These are phyloP conservation scores for Neoconidiobolus thromboides DNA, from an alignment of 371 early-diverging fungal species.

Conservation along the genomic window DNA sequence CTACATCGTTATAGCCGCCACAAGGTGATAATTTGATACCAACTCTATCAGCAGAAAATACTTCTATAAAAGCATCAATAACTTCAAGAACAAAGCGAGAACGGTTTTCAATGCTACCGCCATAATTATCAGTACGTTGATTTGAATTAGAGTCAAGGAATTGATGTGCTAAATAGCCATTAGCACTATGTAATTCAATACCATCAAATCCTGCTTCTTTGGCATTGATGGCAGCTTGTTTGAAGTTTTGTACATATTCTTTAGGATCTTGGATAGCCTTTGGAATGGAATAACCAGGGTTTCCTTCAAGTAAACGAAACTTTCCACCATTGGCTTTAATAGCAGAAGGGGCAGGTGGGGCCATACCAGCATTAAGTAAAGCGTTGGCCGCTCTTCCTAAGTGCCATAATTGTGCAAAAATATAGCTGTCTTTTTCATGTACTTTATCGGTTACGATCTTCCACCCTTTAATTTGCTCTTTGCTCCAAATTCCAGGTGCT, in stretches of 20 bases:
- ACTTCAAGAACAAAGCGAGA: slow-evolving; percentile 22
- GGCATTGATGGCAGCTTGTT: slow-evolving; percentile 3
- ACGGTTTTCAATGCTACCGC: slow-evolving; percentile 28
- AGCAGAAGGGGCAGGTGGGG: slow-evolving; percentile 7
- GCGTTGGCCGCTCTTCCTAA: slow-evolving; percentile 12
- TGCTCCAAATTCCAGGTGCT: slow-evolving; percentile 22
- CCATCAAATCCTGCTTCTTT: slow-evolving; percentile 35
- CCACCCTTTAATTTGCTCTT: slow-evolving; percentile 31
- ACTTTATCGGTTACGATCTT: slow-evolving; percentile 29
- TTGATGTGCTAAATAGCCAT: slow-evolving; percentile 37
- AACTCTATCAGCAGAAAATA: slow-evolving; percentile 53
- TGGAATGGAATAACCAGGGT: slow-evolving; percentile 2
- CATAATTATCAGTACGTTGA: slow-evolving; percentile 36
- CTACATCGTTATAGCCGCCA: slow-evolving; percentile 41
- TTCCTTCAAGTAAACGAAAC: neutral
- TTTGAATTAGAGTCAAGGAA: slow-evolving; percentile 29
- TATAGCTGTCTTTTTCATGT: slow-evolving; percentile 27
- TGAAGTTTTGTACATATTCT: neutral
- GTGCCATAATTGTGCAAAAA: slow-evolving; percentile 37
- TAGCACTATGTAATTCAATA: slow-evolving; percentile 44
- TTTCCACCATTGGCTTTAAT: neutral
- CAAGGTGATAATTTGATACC: slow-evolving; percentile 26
- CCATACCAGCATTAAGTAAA: slow-evolving; percentile 4
- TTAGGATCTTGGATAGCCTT: slow-evolving; percentile 5
- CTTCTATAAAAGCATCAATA: slow-evolving; percentile 41